Base-by-base conservation (phyloP, 2,329 filamentous ascomycete genomes). In the Penicillium brevicompactum region DNA sequence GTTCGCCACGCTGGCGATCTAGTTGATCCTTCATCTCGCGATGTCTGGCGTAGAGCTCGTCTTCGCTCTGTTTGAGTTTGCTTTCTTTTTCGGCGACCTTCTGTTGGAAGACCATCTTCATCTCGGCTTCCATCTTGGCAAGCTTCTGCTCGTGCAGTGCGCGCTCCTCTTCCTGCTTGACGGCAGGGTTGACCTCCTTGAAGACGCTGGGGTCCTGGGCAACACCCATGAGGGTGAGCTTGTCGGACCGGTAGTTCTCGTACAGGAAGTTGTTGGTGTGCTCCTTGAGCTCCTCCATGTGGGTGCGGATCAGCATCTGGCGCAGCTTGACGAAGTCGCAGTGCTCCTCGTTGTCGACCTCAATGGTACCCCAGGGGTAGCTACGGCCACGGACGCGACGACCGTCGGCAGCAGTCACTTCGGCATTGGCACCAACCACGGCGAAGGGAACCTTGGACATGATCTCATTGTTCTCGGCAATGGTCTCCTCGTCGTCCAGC, bases 71-170 rank as follows among this genome's bases (percentile, higher is more conserved):
- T 82, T 96, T 96, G 76, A 99, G 83, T 82, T 99, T 99, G 86
- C 91, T 96, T 81, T 99, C 94, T 84, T 99, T 99, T 79, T 99
- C 94, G 65, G 91, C 87, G 31, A 99, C 94, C 89, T 99, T 99
- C 77, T 99, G 94, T 78, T 97, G 94, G 91, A 99, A 99, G 67
- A 99, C 94, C 91, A 97, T 96, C 91, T 99, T 99, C 94, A 99
- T 99, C 79, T 99, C 94, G 72, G 92, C 87, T 80, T 99, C 94
- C 94, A 99, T 99, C 91, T 99, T 99, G 78, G 93, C 91, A 68
- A 99, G 91, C 84, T 99, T 99, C 84, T 97, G 92, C 81, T 99
- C 94, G 84, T 99, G 94, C 67, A 99, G 84, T 62, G 90, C 88
- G 70, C 94, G 91, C 84, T 99, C 94, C 81, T 99, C 94, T 78